Evolutionary conservation across 352 stramenopile species (phyloP), one percentile per base, ranked within the genome.

Genomic region (Globisporangium recalcitrans): DNA sequence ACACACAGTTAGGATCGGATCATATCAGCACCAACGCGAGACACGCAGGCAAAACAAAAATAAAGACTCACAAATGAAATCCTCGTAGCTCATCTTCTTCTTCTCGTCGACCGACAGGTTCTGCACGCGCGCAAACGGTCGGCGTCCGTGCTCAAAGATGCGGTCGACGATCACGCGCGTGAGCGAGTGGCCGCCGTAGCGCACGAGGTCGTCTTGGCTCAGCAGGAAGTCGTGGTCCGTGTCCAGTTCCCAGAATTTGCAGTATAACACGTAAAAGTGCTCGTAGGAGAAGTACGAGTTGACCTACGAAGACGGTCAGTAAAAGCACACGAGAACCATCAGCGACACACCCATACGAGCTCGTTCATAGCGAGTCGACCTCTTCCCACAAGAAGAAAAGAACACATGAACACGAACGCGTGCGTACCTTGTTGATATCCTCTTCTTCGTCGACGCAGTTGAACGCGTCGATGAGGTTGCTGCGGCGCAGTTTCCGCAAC

Each of bases 221-320:
- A 95, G 71, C 26, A 91, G 68, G 60, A 95, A 95, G 58, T 95
- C 86, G 68, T 93, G 86, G 58, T 95, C 86, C 51, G 95, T 93
- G 80, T 99, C 97, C 24, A 99, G 87, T 69, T 99, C 97, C 96
- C 97, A 99, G 67, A 99, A 99, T 68, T 98, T 96, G 79, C 97
- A 99, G 75, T 99, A 99, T 36, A 99, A 72, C 54, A 99, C 97
- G 75, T 99, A 99, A 67, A 99, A 99, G 74, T 99, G 97, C 80
- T 99, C 97, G 75, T 99, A 99, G 24, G 85, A 98, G 75, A 99
- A 99, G 78, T 96, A 98, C 52, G 90, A 88, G 70, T 93, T 96
- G 52, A 97, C 87, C 85, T 95, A 52, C 11, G 2, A 22, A 27
- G 19, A 26, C 8, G 4, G 13, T 49, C 4, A 22, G 7, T 24